Evolutionary conservation across 352 stramenopile species (phyloP), one percentile per base, ranked within the genome.

Genomic region (Globisporangium spiculum): DNA sequence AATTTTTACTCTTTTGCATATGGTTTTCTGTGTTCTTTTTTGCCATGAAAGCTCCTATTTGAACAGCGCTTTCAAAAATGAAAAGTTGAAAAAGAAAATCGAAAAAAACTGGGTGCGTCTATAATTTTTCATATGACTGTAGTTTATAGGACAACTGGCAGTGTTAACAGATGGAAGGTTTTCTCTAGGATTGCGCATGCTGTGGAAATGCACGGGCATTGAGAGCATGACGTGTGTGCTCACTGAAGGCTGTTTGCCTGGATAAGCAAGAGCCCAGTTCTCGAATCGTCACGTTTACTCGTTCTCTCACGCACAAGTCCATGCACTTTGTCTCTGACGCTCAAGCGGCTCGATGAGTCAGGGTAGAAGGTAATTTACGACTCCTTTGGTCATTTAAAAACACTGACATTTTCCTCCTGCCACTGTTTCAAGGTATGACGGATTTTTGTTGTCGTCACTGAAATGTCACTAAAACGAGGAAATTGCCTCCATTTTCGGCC

Each of bases 391-490:
- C 44, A 52, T 52, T 52, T 52, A 52, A 52, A 52, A 52, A 52
- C 18, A 22, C 44, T 50, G 44, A 50, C 44, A 22, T 7, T 46
- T 46, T 3, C 14, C 2, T 46, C 38, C 12, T 50, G 44, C 22
- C 44, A 50, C 44, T 50, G 14, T 50, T 50, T 22, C 44, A 50
- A 10, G 9, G 3, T 20, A 12, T 48, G 18, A 12, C 44, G 18
- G 2, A 8, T 12, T 20, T n/a, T 22, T 22, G 18, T 1, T 3
- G 0, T 12, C 18, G 18, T 52, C 44, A 52, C 44, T 50, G 8
- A 4, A 12, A 22, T 52, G 44, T 10, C 58, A 79, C 26, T 76
- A 3, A 60, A 60, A 0, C 59, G 36, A 62, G 54, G n/a, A 0
- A 62, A 26, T 57, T 18, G 8, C 34, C 4, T 59, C n/a, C 30